Percentiles rank a stretch among this genome's conserved stretches.
Evolutionary conservation across 352 stramenopile species (phyloP).

Genomic region (Phytophthora pluvialis): DNA sequence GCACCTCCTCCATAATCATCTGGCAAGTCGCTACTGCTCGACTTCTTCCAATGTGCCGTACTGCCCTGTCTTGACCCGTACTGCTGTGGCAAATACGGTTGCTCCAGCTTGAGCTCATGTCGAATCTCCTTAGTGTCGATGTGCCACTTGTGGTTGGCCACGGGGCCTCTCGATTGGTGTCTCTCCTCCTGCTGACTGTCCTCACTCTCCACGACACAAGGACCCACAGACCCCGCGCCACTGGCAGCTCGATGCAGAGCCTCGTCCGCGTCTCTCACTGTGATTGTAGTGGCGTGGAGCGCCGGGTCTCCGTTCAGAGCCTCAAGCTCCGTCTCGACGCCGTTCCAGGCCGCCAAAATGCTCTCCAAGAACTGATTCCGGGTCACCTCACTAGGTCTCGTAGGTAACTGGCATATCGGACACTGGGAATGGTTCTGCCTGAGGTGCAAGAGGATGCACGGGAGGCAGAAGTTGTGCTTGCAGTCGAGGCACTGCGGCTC

Average conservation of each 20-base stretch:
- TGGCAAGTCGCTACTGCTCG: slow-evolving; percentile 49
- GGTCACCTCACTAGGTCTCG: slow-evolving; percentile 77
- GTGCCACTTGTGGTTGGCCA: slow-evolving; percentile 74
- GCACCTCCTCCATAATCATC: slow-evolving; percentile 39
- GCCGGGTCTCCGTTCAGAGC: slow-evolving; percentile 43
- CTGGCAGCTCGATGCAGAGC: slow-evolving; percentile 36
- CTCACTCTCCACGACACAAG: not conserved
- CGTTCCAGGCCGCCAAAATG: slow-evolving; percentile 79
- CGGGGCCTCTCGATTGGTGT: slow-evolving; percentile 40
- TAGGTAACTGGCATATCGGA: slow-evolving; percentile 76
- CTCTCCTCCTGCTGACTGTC: slow-evolving; percentile 12
- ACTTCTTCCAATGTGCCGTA: slow-evolving; percentile 36
- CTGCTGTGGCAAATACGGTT: slow-evolving; percentile 39
- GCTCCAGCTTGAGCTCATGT: slow-evolving; percentile 49
- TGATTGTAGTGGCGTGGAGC: slow-evolving; percentile 38
- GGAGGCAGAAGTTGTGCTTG: slow-evolving; percentile 89
- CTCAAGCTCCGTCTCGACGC: slow-evolving; percentile 68
- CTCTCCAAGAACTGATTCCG: slow-evolving; percentile 89
- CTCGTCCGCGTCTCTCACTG: slow-evolving; percentile 41
- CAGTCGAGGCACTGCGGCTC: slow-evolving; percentile 88
- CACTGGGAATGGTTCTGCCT: slow-evolving; percentile 64
- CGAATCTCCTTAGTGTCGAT: slow-evolving; percentile 70
- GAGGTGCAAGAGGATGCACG: slow-evolving; percentile 76
- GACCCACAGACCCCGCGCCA: not conserved
- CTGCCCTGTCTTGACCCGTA: slow-evolving; percentile 22